A percentile compares a stretch with the other conserved stretches of the same genome.
Evolutionary conservation across 306 rosid species (phyloP).

Genomic region (Lathyrus oleraceus): DNA sequence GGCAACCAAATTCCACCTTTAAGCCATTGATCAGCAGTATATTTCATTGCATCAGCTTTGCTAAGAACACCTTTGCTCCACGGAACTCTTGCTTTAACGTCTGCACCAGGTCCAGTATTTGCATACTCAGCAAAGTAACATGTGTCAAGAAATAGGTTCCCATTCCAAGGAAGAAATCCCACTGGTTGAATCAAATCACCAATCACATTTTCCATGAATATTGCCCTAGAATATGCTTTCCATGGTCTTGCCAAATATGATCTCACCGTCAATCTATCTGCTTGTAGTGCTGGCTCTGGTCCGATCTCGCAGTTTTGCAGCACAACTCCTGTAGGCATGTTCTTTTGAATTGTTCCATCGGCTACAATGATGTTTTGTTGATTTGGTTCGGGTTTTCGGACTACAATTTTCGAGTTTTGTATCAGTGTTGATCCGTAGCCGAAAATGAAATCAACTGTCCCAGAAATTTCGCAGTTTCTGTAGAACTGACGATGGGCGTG

Average conservation of each 20-base stretch:
- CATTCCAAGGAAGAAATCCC: constrained; percentile 56
- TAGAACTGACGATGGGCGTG: constrained; percentile 67
- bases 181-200: constrained; percentile 50
- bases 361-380: constrained; percentile 61
- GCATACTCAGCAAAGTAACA: constrained; percentile 63
- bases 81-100: constrained; percentile 42
- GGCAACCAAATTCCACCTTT: constrained; percentile 47
- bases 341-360: constrained; percentile 43
- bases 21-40: constrained; percentile 46
- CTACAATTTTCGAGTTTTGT: constrained; percentile 57
- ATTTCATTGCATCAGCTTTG: constrained; percentile 45
- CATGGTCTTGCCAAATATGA: constrained; percentile 77
- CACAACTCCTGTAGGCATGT: constrained; percentile 49
- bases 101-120: constrained; percentile 59
- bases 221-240: constrained; percentile 59
- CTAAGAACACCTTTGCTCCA: constrained; percentile 56
- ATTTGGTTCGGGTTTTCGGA: constrained; percentile 48
- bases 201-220: constrained; percentile 56
- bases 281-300: constrained; percentile 40
- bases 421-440: constrained; percentile 51
- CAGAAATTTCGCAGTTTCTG: constrained; percentile 75
- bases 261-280: constrained; percentile 35
- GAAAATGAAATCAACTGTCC: constrained; percentile 79
- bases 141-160: constrained; percentile 35
- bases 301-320: constrained; percentile 64